Evolutionary conservation across 2,329 filamentous ascomycete species (phyloP).

Genomic region (Pseudocercospora ulei): DNA sequence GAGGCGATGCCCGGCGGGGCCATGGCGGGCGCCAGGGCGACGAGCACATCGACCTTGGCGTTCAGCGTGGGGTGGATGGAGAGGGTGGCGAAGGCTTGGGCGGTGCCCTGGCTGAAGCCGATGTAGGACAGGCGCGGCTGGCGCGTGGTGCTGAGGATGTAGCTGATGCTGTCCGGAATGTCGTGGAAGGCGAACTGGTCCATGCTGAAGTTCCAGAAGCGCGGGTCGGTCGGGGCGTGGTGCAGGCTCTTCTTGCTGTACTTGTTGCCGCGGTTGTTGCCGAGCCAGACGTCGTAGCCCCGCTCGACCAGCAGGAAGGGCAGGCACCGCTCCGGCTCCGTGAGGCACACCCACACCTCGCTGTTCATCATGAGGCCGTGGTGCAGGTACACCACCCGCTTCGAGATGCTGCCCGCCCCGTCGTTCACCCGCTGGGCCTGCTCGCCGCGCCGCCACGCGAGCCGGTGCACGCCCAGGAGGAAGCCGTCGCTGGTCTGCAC

Average conservation of each 20-base stretch:
- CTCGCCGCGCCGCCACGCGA: slow-evolving; percentile 74
- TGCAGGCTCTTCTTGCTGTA: slow-evolving; percentile 92
- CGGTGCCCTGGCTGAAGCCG: slow-evolving; percentile 93
- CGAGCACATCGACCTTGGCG: slow-evolving; percentile 87
- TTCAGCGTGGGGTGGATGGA: slow-evolving; percentile 89
- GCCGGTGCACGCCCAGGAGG: slow-evolving; percentile 75
- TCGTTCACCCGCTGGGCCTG: slow-evolving; percentile 68
- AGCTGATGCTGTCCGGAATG: slow-evolving; percentile 87
- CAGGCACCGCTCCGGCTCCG: slow-evolving; percentile 72
- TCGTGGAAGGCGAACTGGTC: slow-evolving; percentile 97
- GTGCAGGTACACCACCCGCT: slow-evolving; percentile 86
- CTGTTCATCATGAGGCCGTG: slow-evolving; percentile 98
- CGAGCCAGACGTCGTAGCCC: slow-evolving; percentile 95
- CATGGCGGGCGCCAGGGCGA: slow-evolving; percentile 93
- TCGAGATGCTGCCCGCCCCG: slow-evolving; percentile 57
- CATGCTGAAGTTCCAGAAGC: slow-evolving; percentile 97
- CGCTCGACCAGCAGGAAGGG: slow-evolving; percentile 81
- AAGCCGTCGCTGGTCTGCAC: slow-evolving; percentile 92
- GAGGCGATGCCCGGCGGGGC: slow-evolving; percentile 83
- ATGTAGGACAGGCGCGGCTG: slow-evolving; percentile 86
- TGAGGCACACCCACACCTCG: slow-evolving; percentile 93
- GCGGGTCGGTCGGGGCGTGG: slow-evolving; percentile 59
- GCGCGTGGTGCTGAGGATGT: slow-evolving; percentile 73
- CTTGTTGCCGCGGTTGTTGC: slow-evolving; percentile 97
- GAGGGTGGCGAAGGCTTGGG: slow-evolving; percentile 87